Base-by-base conservation (phyloP, 257 asterid genomes). In the Thymus mandschuricus region DNA sequence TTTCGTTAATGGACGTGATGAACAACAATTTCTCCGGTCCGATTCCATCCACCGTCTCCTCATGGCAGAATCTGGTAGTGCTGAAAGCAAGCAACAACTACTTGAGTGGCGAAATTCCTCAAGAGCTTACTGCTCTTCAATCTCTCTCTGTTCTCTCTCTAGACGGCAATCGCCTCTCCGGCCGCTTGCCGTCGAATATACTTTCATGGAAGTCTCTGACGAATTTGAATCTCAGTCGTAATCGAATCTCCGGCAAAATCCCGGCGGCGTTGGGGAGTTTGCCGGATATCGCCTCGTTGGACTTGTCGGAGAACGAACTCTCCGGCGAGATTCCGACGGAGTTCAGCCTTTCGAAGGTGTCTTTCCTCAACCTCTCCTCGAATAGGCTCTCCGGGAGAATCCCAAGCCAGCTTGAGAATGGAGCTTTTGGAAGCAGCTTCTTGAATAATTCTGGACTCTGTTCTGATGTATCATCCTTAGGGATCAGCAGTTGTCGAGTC, bases 301-400 rank as follows among this genome's bases (percentile, higher is more conserved):
- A 94, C 74, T 82, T 94, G 62, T 94, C 99, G 6, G 69, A 70
- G 40, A 94, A 94, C 38, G 71, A 80, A 8, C 76, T 94, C 28
- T 89, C 97, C 0, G 99, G 99, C 46, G 62, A 67, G 9, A 83
- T 94, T 11, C 99, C 99, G 9, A 67, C 81, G 12, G 84, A 83
- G 44, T 46, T 91, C 1, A 92, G 84, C 35, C 41, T 4, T 8
- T 55, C 75, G 81, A 79, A 30, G 75, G 70, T 73, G 2, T 35
- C 73, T 59, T 50, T 35, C 4, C 86, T 94, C 68, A 82, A 94
- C 56, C 83, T 94, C 33, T 94, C 99, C 13, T 89, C 92, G 10
- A 94, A 94, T 65, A 78, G 62, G 69, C 85, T 94, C 38, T 9
- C 83, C 0, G 99, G 99, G 43, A 78, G 75, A 69, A 82, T 94